Percentiles rank a stretch among this genome's conserved stretches.
These are phyloP conservation scores for Eucalyptus virginea DNA, from an alignment of 345 rosid genomes.

Conservation along the genomic window DNA sequence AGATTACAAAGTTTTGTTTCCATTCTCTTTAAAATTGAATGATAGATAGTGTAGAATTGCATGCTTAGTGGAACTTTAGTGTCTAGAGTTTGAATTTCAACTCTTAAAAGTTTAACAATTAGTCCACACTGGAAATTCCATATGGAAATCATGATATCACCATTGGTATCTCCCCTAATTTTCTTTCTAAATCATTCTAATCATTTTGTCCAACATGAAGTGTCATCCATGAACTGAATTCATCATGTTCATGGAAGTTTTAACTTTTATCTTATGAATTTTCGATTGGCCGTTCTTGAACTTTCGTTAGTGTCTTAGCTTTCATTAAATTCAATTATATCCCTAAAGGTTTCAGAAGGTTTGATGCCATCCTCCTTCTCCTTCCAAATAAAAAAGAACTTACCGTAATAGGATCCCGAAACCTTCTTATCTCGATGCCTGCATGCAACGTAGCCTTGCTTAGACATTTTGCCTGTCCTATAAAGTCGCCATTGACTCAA, in stretches of 20 bases:
- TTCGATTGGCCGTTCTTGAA: not conserved
- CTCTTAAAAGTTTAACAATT: not conserved
- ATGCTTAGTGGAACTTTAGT: not conserved
- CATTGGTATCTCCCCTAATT: not conserved
- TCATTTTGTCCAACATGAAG: not conserved
- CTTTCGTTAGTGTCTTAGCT: not conserved
- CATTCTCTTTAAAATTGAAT: not conserved
- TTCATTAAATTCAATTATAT: not conserved
- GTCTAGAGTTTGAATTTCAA: not conserved
- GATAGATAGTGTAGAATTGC: not conserved
- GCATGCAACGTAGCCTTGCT: not conserved
- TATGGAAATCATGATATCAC: not conserved
- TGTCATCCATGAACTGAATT: not conserved
- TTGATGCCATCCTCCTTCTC: not conserved
- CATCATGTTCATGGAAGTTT: not conserved
- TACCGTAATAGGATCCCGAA: not conserved
- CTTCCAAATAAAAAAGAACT: not conserved
- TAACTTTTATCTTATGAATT: not conserved
- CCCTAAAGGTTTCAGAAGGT: not conserved
- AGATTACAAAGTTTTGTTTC: not conserved
- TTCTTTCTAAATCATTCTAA: not conserved
- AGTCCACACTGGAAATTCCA: not conserved
- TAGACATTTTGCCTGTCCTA: not conserved
- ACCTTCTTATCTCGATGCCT: not conserved
- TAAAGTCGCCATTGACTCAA: not conserved